Conservation (phyloP, 805 yeast genomes). For the Suhomyces sp. region DNA sequence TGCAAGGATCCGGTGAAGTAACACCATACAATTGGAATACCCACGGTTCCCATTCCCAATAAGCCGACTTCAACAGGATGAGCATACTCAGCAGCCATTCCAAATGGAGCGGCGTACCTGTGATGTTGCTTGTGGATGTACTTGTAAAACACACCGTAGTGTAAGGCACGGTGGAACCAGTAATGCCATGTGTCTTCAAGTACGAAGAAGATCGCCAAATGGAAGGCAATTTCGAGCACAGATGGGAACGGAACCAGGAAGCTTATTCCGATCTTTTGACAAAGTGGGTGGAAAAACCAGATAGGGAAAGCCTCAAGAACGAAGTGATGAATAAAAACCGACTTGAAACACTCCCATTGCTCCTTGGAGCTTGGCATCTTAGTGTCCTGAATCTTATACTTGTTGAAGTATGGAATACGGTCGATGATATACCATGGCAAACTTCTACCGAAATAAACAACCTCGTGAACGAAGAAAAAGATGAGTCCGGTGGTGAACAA, state of each 20-base stretch:
- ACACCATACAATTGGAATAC: conserved; percentile 86
- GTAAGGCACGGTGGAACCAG: conserved; percentile 90
- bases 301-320: conserved; percentile 94
- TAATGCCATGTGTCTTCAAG: conserved; percentile 97
- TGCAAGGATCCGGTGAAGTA: conserved; percentile 75
- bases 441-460: conserved; percentile 88
- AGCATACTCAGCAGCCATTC: conserved; percentile 95
- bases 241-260: conserved; percentile 85
- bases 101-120: conserved; percentile 97
- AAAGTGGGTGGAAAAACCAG: conserved; percentile 95
- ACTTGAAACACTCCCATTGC: conserved; percentile 89
- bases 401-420: conserved; percentile 77
- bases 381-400: conserved; percentile 85
- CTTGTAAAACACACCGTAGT: conserved; percentile 85
- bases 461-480: conserved; percentile 79
- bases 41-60: conserved; percentile 94
- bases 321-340: conserved; percentile 83
- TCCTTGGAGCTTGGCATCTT: conserved; percentile 78
- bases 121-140: conserved; percentile 97
- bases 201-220: conserved; percentile 75
- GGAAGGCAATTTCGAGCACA: conserved; percentile 54
- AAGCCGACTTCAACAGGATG: conserved; percentile 92
- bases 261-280: conserved; percentile 75
- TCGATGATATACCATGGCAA: conserved; percentile 92
- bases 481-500: conserved; percentile 87